Evolutionary conservation across 169 alveolate genomes (phyloP).

Genomic region (Plasmodium vinckei): DNA sequence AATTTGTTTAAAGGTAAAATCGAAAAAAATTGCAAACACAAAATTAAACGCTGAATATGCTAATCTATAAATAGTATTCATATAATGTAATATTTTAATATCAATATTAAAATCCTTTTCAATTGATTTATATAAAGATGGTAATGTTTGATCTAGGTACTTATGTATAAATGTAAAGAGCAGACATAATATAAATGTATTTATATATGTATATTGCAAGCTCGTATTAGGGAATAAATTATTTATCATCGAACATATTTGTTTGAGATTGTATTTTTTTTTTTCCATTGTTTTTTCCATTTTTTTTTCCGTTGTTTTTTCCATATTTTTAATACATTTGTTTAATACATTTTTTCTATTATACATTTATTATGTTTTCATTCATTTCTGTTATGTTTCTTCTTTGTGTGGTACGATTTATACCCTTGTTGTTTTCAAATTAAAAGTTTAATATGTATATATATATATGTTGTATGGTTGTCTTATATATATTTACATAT

Average conservation of each 20-base stretch:
- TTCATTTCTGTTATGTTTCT: slow-evolving; percentile 6
- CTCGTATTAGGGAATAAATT: slow-evolving; percentile 53
- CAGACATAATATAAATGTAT: slow-evolving; percentile 37
- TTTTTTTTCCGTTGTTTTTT: too few relatives aligned
- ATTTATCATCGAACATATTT: slow-evolving; percentile 12
- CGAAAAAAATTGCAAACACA: slow-evolving; percentile 58
- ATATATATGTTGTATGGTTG: too few relatives aligned
- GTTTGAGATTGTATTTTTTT: neutral
- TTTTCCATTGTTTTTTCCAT: too few relatives aligned
- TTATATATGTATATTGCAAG: slow-evolving; percentile 53
- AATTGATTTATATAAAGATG: slow-evolving; percentile 66
- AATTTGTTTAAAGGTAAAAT: slow-evolving; percentile 47
- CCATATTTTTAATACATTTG: too few relatives aligned
- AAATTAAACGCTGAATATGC: slow-evolving; percentile 49
- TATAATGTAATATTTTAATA: slow-evolving; percentile 43
- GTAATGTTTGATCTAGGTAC: slow-evolving; percentile 63
- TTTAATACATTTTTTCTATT: neutral
- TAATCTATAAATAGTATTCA: slow-evolving; percentile 51
- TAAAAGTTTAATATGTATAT: too few relatives aligned
- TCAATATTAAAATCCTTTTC: slow-evolving; percentile 54
- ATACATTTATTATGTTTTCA: slow-evolving; percentile 14
- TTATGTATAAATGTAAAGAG: slow-evolving; percentile 64
- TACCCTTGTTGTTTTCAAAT: too few relatives aligned
- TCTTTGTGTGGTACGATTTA: too few relatives aligned
- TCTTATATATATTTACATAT: too few relatives aligned